A percentile compares a stretch with the other conserved stretches of the same genome.
phyloP scores from a whole-genome alignment of 495 filamentous ascomycete species.

The Elaphomyces granulatus region DNA sequence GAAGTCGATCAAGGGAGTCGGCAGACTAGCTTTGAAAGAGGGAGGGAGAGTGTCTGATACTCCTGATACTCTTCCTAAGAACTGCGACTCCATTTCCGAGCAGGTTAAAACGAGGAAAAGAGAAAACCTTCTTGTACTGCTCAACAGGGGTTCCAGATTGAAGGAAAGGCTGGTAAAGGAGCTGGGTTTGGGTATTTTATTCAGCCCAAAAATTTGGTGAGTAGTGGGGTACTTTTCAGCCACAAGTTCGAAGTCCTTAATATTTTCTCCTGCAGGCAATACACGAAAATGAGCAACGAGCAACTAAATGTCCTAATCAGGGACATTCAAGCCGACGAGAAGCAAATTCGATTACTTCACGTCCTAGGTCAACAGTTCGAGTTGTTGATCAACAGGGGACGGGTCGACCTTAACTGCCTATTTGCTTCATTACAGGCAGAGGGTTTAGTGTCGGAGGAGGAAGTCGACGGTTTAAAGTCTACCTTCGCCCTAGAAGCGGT shows the following conservation, averaged over 20 bases:
- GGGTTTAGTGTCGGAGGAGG: not conserved
- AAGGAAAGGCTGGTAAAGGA: not conserved
- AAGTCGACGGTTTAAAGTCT: not conserved
- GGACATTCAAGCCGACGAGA: not conserved
- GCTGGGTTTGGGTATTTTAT: not conserved
- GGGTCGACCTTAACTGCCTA: not conserved
- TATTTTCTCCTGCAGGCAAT: conserved; percentile 1
- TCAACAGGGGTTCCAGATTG: not conserved
- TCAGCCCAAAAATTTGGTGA: conserved; percentile 1
- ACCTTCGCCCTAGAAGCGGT: not conserved
- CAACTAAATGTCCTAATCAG: not conserved
- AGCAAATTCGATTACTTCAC: not conserved
- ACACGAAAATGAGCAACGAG: not conserved
- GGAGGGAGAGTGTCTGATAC: too few species aligned
- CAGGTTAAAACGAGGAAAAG: not conserved
- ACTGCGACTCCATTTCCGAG: not conserved
- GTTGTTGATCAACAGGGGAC: not conserved
- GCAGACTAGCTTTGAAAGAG: not conserved
- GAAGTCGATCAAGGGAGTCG: not conserved
- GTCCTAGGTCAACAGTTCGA: conserved; percentile 1
- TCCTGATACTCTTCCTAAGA: not conserved
- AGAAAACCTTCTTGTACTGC: not conserved
- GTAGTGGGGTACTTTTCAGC: not conserved
- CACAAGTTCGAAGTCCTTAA: not conserved
- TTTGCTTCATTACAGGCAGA: not conserved